Conservation (phyloP, 1,284 basidiomycete species). For the Ustilago vetiveriae region DNA sequence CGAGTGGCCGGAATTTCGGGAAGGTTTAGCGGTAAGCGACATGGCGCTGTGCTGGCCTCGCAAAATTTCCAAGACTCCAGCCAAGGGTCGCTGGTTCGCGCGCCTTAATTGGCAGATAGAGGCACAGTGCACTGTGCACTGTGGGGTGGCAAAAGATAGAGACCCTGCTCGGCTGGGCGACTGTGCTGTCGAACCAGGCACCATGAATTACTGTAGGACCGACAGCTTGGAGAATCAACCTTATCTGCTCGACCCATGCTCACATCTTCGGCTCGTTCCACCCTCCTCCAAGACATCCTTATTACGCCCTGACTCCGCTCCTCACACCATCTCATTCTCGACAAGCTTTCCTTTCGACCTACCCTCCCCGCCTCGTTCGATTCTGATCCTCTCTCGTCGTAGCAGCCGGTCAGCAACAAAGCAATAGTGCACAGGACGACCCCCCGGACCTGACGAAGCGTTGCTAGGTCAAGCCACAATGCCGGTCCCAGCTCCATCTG, state of each 20-base stretch:
- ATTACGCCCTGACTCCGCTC: too few species aligned
- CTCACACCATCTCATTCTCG: too few species aligned
- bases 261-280: background rate
- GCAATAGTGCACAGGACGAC: too few species aligned
- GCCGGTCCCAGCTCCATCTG: constrained; percentile 20
- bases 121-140: background rate
- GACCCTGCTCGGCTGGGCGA: too few species aligned
- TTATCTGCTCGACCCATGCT: constrained; percentile 7
- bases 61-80: too few species aligned
- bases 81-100: background rate
- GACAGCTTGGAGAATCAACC: constrained; percentile 1
- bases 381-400: too few species aligned
- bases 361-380: too few species aligned
- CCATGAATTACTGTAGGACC: too few species aligned
- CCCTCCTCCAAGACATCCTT: background rate
- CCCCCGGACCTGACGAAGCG: too few species aligned
- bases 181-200: too few species aligned
- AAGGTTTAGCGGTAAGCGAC: background rate
- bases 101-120: background rate
- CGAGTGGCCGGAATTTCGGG: constrained; percentile 3
- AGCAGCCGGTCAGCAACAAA: too few species aligned
- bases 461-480: constrained; percentile 14
- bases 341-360: too few species aligned
- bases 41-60: constrained; percentile 20
- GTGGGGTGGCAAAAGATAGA: constrained; percentile 30